Base-by-base conservation (phyloP, 2,329 filamentous ascomycete species). In the Hypoxylon sp. region DNA sequence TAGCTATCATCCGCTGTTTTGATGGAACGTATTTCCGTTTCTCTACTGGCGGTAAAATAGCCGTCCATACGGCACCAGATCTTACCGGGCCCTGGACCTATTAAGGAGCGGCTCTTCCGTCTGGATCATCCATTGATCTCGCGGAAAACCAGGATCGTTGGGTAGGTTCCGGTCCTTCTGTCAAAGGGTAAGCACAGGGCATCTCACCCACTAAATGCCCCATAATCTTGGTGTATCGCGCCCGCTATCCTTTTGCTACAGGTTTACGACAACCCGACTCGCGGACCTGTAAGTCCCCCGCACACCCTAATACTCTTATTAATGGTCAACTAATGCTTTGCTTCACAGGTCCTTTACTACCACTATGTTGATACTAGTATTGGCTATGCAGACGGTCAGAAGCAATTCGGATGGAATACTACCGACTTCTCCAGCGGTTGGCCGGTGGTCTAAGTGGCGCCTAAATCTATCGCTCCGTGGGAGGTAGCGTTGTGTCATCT, bases 351-450 rank as follows among this genome's bases (percentile, higher is more conserved):
- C 2, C 78, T 90, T 13, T 79, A 79, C 62, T 79, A 79, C 59
- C 76, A 79, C 51, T 79, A 79, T 28, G 75, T 78, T 46, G 72
- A 79, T 57, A 78, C 70, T 1, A 73, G 68, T 15, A 73, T 76
- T 32, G 75, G 75, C 7, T 74, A 71, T 65, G 69, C 70, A 3
- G 77, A 79, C 61, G 73, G 71, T 4, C 77, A 84, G 67, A 85
- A 84, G 75, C 75, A 75, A 53, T 84, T 85, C 60, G 83, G 83
- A 22, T 81, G 83, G 77, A 85, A 85, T 68, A 79, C 74, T 53
- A 79, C 85, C 34, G 65, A 78, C 62, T 85, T 80, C 69, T 80
- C 78, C 1, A 79, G 76, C 34, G 83, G 81, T 26, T 85, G 83
- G 83, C 83, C 83, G 10, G 71, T 75, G 15, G 70, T 75, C 4